A percentile compares a stretch with the other conserved stretches of the same genome.
phyloP scores from a whole-genome alignment of 768 basidiomycete species.

The Kwoniella botswanensis region DNA sequence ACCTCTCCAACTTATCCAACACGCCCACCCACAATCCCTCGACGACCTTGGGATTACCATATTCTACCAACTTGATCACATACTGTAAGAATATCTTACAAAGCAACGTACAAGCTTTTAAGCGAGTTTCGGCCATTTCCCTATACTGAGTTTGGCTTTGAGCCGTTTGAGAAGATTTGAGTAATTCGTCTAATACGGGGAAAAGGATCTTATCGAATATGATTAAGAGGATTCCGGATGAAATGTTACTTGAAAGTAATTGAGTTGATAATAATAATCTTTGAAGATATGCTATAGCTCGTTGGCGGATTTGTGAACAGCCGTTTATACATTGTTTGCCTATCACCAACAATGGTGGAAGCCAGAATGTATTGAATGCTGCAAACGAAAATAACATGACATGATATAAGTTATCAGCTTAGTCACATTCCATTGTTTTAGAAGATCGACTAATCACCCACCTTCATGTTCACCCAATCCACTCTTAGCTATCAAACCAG shows the following conservation, averaged over 20 bases:
- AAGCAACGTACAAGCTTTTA: constrained; percentile 83
- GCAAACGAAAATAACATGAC: neutral
- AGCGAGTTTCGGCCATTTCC: constrained; percentile 87
- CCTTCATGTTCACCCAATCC: constrained; percentile 52
- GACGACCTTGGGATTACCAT: constrained; percentile 60
- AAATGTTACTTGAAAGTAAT: constrained; percentile 65
- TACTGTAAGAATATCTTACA: constrained; percentile 97
- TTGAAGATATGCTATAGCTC: constrained; percentile 78
- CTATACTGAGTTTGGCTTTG: constrained; percentile 63
- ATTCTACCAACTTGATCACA: constrained; percentile 71
- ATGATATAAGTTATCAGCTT: neutral
- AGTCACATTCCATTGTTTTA: too few relatives aligned
- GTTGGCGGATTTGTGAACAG: constrained; percentile 81
- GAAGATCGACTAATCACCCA: constrained; percentile 33
- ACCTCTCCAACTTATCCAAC: constrained; percentile 81
- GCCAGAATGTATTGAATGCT: constrained; percentile 79
- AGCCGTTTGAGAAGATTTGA: constrained; percentile 74
- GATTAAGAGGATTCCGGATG: constrained; percentile 69
- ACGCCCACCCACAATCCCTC: constrained; percentile 84
- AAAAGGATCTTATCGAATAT: constrained; percentile 89
- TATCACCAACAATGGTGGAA: constrained; percentile 75
- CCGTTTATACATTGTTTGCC: constrained; percentile 81
- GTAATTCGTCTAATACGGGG: constrained; percentile 86
- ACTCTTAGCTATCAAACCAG: constrained; percentile 65
- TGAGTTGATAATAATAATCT: constrained; percentile 81